These are phyloP conservation scores for Persicaria maculosa DNA, from an alignment of 148 eudicot genomes.

Conservation along the genomic window DNA sequence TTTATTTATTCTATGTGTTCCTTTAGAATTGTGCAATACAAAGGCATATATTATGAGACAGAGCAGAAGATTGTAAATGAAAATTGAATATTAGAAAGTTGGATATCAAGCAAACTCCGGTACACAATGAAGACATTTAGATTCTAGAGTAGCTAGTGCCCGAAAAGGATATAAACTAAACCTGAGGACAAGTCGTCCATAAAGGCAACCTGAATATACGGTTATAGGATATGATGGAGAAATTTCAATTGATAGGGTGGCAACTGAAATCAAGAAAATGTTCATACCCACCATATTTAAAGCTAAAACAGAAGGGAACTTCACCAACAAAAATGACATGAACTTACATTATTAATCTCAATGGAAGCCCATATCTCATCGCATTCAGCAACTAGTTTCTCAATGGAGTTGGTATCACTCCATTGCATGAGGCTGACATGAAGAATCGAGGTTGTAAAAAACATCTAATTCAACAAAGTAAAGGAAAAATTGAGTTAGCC, in stretches of 20 bases:
- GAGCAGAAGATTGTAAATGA: too few relatives aligned
- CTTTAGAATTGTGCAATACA: too few relatives aligned
- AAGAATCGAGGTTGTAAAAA: conserved; percentile 83
- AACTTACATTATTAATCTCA: conserved; percentile 60
- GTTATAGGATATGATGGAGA: neutral
- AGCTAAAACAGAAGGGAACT: neutral
- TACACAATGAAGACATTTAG: neutral
- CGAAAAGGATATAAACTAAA: neutral
- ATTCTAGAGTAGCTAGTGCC: neutral
- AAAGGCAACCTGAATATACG: neutral
- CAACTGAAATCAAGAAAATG: neutral
- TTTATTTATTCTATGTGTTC: too few relatives aligned
- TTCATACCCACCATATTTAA: neutral
- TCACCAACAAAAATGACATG: neutral
- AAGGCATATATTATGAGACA: too few relatives aligned
- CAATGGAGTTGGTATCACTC: conserved; percentile 63
- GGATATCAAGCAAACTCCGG: neutral
- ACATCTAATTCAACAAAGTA: conserved; percentile 54
- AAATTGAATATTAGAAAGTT: neutral
- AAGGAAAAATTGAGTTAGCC: conserved; percentile 9
- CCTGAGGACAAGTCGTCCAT: neutral
- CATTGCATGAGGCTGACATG: conserved; percentile 93
- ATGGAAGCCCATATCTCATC: conserved; percentile 74
- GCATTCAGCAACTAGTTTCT: conserved; percentile 65
- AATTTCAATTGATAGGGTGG: neutral